Evolutionary conservation across 2,329 filamentous ascomycete species (phyloP).

Genomic region (Epichloe sylvatica): DNA sequence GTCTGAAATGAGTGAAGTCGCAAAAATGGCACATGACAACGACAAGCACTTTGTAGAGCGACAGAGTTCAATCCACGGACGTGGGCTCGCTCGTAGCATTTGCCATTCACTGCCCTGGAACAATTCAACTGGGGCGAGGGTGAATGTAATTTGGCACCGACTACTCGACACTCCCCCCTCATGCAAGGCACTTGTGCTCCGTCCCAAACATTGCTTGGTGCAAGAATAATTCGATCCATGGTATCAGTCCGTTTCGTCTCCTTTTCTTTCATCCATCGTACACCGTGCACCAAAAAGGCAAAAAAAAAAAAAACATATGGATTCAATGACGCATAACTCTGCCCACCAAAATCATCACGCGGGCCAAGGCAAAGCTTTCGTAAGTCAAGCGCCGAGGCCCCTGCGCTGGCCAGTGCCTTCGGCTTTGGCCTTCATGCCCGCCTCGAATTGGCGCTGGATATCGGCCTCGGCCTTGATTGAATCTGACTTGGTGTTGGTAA

Average conservation of each 20-base stretch:
- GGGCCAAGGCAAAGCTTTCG: too few species aligned
- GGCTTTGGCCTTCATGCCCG: constrained; percentile 42
- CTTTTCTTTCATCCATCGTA: not conserved
- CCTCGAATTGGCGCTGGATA: constrained; percentile 42
- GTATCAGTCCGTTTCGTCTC: not conserved
- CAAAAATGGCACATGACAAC: too few species aligned
- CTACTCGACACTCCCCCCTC: too few species aligned
- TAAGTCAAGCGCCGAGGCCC: constrained; percentile 36
- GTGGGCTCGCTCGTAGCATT: too few species aligned
- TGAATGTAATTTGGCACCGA: too few species aligned
- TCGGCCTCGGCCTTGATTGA: constrained; percentile 33
- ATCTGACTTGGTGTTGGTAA: constrained; percentile 17
- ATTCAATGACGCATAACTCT: too few species aligned
- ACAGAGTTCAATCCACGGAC: too few species aligned
- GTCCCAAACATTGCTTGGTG: not conserved
- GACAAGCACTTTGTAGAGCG: too few species aligned
- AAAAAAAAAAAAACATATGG: not conserved
- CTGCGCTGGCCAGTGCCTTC: constrained; percentile 34
- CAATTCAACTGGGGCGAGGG: too few species aligned
- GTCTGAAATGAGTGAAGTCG: too few species aligned
- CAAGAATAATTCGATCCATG: not conserved
- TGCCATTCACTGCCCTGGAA: too few species aligned
- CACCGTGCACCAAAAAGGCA: not conserved
- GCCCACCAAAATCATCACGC: too few species aligned
- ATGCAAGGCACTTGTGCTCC: not conserved